Evolutionary conservation across 345 rosid genomes (phyloP), one percentile per base, ranked within the genome.

Genomic region (sweet orange (Citrus sinensis)): DNA sequence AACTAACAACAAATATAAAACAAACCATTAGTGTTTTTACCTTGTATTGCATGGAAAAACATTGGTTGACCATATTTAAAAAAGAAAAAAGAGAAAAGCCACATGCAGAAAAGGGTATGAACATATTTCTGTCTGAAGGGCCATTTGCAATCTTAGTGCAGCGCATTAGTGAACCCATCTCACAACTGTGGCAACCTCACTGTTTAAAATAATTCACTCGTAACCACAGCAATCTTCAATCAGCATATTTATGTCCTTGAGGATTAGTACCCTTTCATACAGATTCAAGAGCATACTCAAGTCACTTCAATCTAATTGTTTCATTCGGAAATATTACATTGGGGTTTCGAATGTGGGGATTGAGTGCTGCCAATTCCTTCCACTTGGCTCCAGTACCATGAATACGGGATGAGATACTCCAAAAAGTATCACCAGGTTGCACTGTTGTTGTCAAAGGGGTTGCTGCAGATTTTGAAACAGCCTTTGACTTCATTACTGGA

Each of bases 361-460:
- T 87, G 10, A 74, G 84, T 71, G 87, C 83, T 11, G 82, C 93
- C 84, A 83, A 71, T 30, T 86, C 87, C 87, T 91, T 92, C 97
- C 91, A 87, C 82, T 92, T 88, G 35, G 87, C 81, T 3, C 93
- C 93, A 17, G 76, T 85, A 40, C 97, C 90, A 66, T 80, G 83
- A 39, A 81, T 64, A 74, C 87, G 89, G 71, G 93, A 84, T 27
- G 98, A 93, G 66, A 93, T 89, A 84, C 98, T 93, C 98, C 98
- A 94, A 73, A 94, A 70, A 73, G 88, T 85, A 68, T 93, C 94
- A 79, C 91, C 92, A 56, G 89, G 86, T 74, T 78, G 88, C 66
- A 80, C 83, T 74, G 86, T 91, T n/a, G 90, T 75, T 72, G 89
- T 78, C 73, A 34, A 29, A 30, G 82, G 70, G n/a, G 76, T 25